A percentile compares a stretch with the other conserved stretches of the same genome.
These are phyloP conservation scores for Jamesozyma piceae DNA, from an alignment of 805 yeast species.

Conservation along the genomic window DNA sequence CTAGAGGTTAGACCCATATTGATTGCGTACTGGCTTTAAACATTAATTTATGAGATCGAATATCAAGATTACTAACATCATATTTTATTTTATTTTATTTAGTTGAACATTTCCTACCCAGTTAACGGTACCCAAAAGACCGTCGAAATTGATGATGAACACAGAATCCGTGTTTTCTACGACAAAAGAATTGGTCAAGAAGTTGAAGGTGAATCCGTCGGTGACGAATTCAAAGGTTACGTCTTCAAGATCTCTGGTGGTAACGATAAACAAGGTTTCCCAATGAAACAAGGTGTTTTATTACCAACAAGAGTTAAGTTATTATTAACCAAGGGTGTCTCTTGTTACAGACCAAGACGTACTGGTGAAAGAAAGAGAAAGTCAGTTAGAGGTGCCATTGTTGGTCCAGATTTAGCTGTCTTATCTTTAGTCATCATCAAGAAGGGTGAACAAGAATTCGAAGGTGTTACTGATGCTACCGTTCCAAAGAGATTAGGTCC, in stretches of 20 bases:
- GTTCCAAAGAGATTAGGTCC: slow-evolving; percentile 99
- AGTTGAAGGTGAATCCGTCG: slow-evolving; percentile 96
- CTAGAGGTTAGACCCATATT: too few species aligned
- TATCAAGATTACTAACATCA: not conserved
- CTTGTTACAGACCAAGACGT: slow-evolving; percentile 99
- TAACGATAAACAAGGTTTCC: slow-evolving; percentile 99
- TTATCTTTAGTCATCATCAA: slow-evolving; percentile 87
- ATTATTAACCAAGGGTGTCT: slow-evolving; percentile 84
- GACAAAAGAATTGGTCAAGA: slow-evolving; percentile 99
- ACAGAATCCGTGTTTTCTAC: slow-evolving; percentile 95
- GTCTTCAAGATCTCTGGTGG: slow-evolving; percentile 98
- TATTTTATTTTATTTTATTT: slow-evolving; percentile 7
- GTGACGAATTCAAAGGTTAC: slow-evolving; percentile 99
- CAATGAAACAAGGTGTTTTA: slow-evolving; percentile 99
- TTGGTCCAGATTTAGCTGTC: slow-evolving; percentile 93
- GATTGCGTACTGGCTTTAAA: too few species aligned
- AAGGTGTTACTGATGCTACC: slow-evolving; percentile 88
- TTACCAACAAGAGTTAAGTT: slow-evolving; percentile 99
- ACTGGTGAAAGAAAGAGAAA: slow-evolving; percentile 99
- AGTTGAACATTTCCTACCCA: slow-evolving; percentile 99
- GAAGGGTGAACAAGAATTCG: slow-evolving; percentile 95
- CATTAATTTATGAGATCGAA: not conserved
- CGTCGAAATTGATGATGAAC: slow-evolving; percentile 97
- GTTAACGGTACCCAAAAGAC: slow-evolving; percentile 99
- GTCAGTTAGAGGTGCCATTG: slow-evolving; percentile 99